Evolutionary conservation across 2,329 filamentous ascomycete genomes (phyloP).

Genomic region (Scleromitrula shiraiana): DNA sequence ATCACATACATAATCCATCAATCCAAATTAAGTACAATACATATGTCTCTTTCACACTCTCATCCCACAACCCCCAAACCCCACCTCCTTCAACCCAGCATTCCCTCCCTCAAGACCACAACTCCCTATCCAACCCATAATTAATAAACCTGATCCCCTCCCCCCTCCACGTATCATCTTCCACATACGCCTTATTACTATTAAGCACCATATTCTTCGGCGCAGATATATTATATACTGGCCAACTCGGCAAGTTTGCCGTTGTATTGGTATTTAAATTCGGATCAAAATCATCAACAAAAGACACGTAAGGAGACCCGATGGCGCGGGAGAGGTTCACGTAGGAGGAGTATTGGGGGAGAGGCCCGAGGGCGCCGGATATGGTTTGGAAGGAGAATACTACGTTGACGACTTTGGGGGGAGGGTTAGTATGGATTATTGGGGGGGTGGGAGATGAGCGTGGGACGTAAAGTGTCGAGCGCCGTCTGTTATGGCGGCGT

Average conservation of each 20-base stretch:
- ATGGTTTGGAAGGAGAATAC: constrained; percentile 45
- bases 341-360: constrained; percentile 36
- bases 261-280: constrained; percentile 26
- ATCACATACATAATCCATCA: no score
- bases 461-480: constrained; percentile 33
- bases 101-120: constrained; percentile 21
- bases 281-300: constrained; percentile 37
- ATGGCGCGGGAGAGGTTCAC: constrained; percentile 20
- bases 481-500: constrained; percentile 33
- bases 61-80: background rate
- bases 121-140: constrained; percentile 31
- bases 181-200: constrained; percentile 36
- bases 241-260: constrained; percentile 34
- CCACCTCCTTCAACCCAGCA: no score
- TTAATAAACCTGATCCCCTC: constrained; percentile 40
- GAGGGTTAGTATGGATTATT: background rate
- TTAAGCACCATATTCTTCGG: constrained; percentile 40
- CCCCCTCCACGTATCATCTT: constrained; percentile 40
- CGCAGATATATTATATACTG: constrained; percentile 31
- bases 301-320: constrained; percentile 26
- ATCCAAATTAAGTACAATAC: no score
- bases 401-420: constrained; percentile 37
- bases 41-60: background rate
- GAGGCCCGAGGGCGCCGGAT: constrained; percentile 37
- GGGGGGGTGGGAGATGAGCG: background rate